Conservation (phyloP, 2,329 filamentous ascomycete species). For the Leptographium galeiforme region DNA sequence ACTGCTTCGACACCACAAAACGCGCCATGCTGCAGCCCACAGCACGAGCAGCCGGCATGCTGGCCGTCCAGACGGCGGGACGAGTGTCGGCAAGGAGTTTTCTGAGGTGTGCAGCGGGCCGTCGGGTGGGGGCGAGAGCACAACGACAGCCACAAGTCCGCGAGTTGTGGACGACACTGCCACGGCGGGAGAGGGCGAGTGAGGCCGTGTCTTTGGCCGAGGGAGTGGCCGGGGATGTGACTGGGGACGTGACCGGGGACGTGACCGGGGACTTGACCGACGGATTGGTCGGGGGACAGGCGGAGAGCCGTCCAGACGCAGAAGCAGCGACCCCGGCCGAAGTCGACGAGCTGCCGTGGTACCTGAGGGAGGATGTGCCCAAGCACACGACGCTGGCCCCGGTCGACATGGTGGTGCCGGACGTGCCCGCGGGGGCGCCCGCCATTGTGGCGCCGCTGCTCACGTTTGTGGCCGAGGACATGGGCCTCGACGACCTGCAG, state of each 20-base stretch:
- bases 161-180: neutral
- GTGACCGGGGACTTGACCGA: neutral
- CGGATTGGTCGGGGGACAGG: neutral
- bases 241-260: neutral
- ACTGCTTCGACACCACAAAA: neutral
- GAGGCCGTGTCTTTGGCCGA: neutral
- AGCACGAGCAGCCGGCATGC: conserved; percentile 4
- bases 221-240: neutral
- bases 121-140: too few species aligned
- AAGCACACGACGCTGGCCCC: conserved; percentile 35
- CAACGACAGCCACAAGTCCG: neutral
- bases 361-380: conserved; percentile 60
- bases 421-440: conserved; percentile 55
- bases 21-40: conserved; percentile 6
- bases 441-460: conserved; percentile 58
- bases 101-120: neutral
- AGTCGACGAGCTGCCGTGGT: conserved; percentile 44
- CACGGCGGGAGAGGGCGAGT: neutral
- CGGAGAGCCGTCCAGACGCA: neutral
- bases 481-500: conserved; percentile 71
- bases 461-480: conserved; percentile 66
- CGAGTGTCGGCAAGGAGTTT: neutral
- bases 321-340: neutral
- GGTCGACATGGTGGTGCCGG: conserved; percentile 31
- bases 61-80: neutral